A percentile compares a stretch with the other conserved stretches of the same genome.
phyloP scores from a whole-genome alignment of 192 early-diverging fungal genomes.

The Podila minutissima region DNA sequence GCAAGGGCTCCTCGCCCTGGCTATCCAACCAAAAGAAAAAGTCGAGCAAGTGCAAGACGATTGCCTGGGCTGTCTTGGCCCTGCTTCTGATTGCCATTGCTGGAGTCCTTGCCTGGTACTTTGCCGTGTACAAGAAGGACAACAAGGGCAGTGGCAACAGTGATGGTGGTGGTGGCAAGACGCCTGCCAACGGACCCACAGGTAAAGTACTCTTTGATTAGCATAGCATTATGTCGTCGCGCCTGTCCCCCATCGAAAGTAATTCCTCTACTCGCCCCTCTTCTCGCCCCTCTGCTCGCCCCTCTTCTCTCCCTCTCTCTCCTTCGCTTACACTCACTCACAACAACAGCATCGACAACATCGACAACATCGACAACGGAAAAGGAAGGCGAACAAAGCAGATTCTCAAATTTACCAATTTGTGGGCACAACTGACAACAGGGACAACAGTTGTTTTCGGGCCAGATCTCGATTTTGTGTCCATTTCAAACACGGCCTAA shows the following conservation, averaged over 20 bases:
- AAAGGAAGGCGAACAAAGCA: too few species aligned
- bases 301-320: too few species aligned
- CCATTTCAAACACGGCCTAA: slow-evolving; percentile 1
- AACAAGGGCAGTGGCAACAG: neutral
- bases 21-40: neutral
- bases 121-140: slow-evolving; percentile 7
- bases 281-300: too few species aligned
- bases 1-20: neutral
- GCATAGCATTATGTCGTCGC: too few species aligned
- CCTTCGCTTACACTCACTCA: too few species aligned
- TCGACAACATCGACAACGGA: too few species aligned
- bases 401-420: too few species aligned
- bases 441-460: neutral
- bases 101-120: slow-evolving; percentile 3
- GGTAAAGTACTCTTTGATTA: neutral
- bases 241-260: too few species aligned
- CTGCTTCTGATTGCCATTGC: slow-evolving; percentile 1
- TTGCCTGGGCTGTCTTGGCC: neutral
- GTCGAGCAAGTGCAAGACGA: slow-evolving; percentile 1
- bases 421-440: too few species aligned
- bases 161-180: neutral
- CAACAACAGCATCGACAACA: too few species aligned
- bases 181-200: neutral
- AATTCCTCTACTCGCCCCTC: too few species aligned
- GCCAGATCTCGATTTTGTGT: neutral